Percentiles rank a stretch among this genome's conserved stretches.
These are phyloP conservation scores for Salix exigua DNA, from an alignment of 345 rosid species.

Conservation along the genomic window DNA sequence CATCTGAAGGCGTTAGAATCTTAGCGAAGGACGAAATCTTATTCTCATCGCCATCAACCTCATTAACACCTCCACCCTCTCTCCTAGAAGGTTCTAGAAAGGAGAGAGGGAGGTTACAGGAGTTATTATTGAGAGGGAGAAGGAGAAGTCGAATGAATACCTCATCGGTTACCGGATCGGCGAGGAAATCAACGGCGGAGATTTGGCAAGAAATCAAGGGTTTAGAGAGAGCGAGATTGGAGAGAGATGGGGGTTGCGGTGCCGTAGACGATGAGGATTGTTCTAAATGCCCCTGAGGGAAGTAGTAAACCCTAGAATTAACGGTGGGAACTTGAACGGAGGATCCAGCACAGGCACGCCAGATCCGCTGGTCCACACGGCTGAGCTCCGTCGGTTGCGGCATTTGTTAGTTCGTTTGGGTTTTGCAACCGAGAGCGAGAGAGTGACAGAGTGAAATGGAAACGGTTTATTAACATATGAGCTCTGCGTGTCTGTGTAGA, in stretches of 20 bases:
- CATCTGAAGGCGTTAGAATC: constrained; percentile 80
- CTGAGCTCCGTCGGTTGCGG: constrained; percentile 18
- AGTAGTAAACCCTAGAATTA: constrained; percentile 72
- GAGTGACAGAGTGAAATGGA: neutral
- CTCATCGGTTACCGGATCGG: constrained; percentile 75
- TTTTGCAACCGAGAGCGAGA: neutral
- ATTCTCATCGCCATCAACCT: constrained; percentile 28
- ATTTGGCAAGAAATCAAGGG: constrained; percentile 44
- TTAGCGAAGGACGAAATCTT: constrained; percentile 60
- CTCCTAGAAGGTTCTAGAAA: constrained; percentile 11
- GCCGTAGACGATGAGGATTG: constrained; percentile 40
- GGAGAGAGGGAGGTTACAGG: neutral
- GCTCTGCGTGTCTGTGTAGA: neutral
- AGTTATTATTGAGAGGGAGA: constrained; percentile 15
- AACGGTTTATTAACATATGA: constrained; percentile 5
- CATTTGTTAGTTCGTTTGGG: constrained; percentile 9
- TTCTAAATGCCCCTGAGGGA: constrained; percentile 82
- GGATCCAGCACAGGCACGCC: constrained; percentile 83
- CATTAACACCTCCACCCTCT: constrained; percentile 14
- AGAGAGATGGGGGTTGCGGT: neutral
- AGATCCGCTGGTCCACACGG: constrained; percentile 53
- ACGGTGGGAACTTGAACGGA: constrained; percentile 55
- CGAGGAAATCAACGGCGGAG: constrained; percentile 50
- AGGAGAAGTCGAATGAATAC: constrained; percentile 56
- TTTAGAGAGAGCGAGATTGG: constrained; percentile 23